These are phyloP conservation scores for Colletotrichum filicis DNA, from an alignment of 2,329 filamentous ascomycete genomes.

Conservation along the genomic window DNA sequence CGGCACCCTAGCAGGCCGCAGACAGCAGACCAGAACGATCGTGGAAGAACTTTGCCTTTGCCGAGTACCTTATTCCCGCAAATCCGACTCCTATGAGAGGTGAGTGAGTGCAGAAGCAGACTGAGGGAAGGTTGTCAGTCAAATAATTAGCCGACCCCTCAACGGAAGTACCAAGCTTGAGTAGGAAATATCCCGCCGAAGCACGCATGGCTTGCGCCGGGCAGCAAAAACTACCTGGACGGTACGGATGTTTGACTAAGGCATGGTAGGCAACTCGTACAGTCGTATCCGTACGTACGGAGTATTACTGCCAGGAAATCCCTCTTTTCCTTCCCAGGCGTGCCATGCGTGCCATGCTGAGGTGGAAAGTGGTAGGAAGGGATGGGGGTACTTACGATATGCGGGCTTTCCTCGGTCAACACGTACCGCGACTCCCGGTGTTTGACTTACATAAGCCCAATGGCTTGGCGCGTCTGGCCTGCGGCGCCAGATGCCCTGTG, in stretches of 20 bases:
- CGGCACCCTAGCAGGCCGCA: background rate
- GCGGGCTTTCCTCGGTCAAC: slow-evolving; percentile 7
- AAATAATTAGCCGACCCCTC: background rate
- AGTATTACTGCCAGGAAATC: background rate
- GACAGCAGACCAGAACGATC: background rate
- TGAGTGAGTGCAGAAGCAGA: too few relatives aligned
- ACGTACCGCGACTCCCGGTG: slow-evolving; percentile 22
- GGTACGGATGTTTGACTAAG: background rate
- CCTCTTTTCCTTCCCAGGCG: background rate
- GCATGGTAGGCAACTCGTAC: background rate
- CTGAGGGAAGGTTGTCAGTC: background rate
- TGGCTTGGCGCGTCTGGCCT: slow-evolving; percentile 5
- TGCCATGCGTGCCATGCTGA: background rate
- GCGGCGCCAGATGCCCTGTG: background rate
- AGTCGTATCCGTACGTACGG: background rate
- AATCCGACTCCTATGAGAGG: too few relatives aligned
- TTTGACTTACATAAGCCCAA: slow-evolving; percentile 17
- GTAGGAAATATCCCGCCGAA: background rate
- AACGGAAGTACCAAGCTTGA: background rate
- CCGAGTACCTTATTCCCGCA: background rate
- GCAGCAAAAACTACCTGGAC: background rate
- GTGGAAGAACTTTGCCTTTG: background rate
- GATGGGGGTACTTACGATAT: background rate
- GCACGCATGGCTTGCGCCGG: background rate
- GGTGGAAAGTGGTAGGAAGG: background rate